Evolutionary conservation across 2,329 filamentous ascomycete species (phyloP), one percentile per base, ranked within the genome.

Genomic region (Penicillium sp.): DNA sequence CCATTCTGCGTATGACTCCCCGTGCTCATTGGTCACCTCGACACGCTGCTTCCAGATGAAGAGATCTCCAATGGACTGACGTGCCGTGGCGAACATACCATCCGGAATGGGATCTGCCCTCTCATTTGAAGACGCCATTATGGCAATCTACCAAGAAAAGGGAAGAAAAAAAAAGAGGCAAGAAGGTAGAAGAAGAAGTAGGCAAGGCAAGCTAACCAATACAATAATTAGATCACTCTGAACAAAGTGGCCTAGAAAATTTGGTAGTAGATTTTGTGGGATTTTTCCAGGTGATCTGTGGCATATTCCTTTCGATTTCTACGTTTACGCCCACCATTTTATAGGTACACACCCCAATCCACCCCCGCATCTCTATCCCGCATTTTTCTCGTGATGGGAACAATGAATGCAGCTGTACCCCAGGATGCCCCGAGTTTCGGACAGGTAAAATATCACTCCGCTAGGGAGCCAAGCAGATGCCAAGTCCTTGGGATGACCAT

Each of bases 1-100:
- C 88, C 88, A 91, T 73, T 90, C 87, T 31, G 83, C 84, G 48
- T 78, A 78, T 16, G 83, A 81, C 71, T 91, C 87, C 57, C 87
- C 87, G 65, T 81, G 89, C 36, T 69, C 69, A 50, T 71, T 70
- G 29, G 59, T 66, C 5, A 71, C 79, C 39, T 88, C 83, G 11
- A 90, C 85, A 58, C 89, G 83, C 75, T 91, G 87, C 72, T 88
- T 87, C 87, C 88, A 92, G 65, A 79, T 81, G 78, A 90, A 89
- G 58, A 90, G 82, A 65, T 90, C 88, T 11, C 73, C 71, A 64
- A 82, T 79, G 36, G 83, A 79, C 70, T 90, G 87, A 68, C 83
- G 87, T 11, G 86, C 85, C 0, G 86, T 87, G 29, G 87, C 79
- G 39, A 85, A 60, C 49, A 84, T 81, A 41, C 88, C 89, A 72